Conservation (phyloP, 2,329 filamentous ascomycete genomes). For the Lasiodiplodia gonubiensis region DNA sequence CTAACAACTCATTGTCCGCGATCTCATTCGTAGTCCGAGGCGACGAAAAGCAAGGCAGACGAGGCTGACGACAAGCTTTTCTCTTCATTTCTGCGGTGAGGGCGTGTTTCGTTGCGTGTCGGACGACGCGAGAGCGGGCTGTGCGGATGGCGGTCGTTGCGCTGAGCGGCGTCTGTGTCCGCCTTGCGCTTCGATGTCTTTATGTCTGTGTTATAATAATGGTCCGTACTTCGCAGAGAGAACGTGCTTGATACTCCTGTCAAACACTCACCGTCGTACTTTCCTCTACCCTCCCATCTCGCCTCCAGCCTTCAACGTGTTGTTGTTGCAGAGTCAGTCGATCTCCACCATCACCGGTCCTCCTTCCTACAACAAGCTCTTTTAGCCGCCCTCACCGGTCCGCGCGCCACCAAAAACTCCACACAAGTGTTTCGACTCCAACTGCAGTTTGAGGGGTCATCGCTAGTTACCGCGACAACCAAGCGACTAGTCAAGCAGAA, state of each 20-base stretch:
- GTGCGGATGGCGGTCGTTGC: not conserved
- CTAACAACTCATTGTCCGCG: not conserved
- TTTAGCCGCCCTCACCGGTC: slow-evolving; percentile 11
- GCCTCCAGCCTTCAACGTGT: not conserved
- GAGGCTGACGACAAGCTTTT: not conserved
- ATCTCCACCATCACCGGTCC: not conserved
- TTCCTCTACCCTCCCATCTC: not conserved
- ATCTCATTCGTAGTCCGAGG: not conserved
- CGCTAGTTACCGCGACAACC: not conserved
- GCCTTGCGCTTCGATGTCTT: not conserved
- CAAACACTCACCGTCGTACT: not conserved
- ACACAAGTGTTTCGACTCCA: not conserved
- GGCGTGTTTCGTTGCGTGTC: not conserved
- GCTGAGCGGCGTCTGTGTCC: not conserved
- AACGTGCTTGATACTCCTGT: not conserved
- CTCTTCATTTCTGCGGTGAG: not conserved
- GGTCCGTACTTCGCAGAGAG: not conserved
- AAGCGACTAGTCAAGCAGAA: not conserved
- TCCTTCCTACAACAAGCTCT: not conserved
- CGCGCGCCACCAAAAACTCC: not conserved
- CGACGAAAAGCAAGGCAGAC: not conserved
- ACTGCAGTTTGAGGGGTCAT: too few relatives aligned
- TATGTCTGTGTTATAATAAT: not conserved
- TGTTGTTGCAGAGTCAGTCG: slow-evolving; percentile 1
- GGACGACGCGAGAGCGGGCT: not conserved